phyloP scores from a whole-genome alignment of 495 filamentous ascomycete species.

The Daldinia grandis region DNA sequence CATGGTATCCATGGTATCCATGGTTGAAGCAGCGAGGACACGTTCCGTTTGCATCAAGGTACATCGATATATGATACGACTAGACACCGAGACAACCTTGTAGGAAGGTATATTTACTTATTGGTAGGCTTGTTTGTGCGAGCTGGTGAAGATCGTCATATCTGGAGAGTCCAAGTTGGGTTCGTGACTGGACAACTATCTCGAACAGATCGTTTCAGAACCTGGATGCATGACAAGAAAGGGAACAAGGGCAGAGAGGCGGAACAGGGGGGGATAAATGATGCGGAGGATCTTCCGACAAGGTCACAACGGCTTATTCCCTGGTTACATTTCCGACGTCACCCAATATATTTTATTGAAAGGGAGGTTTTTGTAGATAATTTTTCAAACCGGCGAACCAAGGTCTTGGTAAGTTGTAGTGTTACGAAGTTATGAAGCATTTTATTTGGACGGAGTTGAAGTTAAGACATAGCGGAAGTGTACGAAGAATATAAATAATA shows the following conservation, averaged over 20 bases:
- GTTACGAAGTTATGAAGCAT: background rate
- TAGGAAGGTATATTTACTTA: background rate
- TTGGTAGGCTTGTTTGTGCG: constrained; percentile 9
- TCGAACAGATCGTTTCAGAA: constrained; percentile 33
- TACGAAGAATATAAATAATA: background rate
- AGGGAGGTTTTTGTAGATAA: background rate
- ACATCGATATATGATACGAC: constrained; percentile 4
- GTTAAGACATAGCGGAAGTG: background rate
- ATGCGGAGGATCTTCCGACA: constrained; percentile 40
- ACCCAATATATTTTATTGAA: constrained; percentile 26
- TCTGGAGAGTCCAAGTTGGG: constrained; percentile 8
- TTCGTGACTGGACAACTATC: constrained; percentile 20
- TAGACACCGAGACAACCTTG: constrained; percentile 1
- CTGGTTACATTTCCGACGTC: constrained; percentile 35
- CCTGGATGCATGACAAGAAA: constrained; percentile 14
- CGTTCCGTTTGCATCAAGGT: background rate
- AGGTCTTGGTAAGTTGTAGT: constrained; percentile 12
- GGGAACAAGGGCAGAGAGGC: constrained; percentile 4
- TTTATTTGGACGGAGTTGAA: background rate
- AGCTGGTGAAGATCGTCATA: constrained; percentile 29
- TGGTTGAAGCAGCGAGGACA: background rate
- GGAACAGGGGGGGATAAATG: constrained; percentile 28
- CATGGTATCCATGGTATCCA: background rate
- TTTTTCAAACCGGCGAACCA: background rate
- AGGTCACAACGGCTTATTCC: constrained; percentile 23